These are phyloP conservation scores for Moesziomyces parantarcticus DNA, from an alignment of 1,284 basidiomycete genomes.

Conservation along the genomic window DNA sequence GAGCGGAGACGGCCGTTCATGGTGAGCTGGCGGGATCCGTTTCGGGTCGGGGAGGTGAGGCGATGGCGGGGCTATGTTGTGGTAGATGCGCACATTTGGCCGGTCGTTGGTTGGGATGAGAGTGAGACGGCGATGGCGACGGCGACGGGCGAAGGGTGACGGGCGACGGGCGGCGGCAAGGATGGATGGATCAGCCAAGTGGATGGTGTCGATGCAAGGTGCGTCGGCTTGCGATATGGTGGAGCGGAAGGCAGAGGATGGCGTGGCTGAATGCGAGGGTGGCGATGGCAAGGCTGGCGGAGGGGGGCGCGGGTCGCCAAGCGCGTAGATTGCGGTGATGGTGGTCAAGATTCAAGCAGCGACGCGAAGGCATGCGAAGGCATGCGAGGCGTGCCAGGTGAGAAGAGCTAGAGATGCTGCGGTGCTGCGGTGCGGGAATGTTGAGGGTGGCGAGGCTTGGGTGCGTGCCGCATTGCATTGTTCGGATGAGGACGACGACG, in stretches of 20 bases:
- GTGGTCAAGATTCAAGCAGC: not conserved
- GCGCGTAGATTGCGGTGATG: conserved; percentile 7
- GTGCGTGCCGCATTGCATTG: no score
- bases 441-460: no score
- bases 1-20: conserved; percentile 2
- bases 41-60: not conserved
- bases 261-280: not conserved
- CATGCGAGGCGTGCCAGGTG: conserved; percentile 1
- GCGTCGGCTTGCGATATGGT: not conserved
- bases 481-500: no score
- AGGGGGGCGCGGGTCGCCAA: not conserved
- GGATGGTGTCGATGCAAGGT: no score
- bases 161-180: no score
- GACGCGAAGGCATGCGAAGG: not conserved
- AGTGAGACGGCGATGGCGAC: not conserved
- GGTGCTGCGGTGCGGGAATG: not conserved
- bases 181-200: no score
- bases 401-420: not conserved
- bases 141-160: no score
- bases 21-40: not conserved
- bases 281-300: not conserved
- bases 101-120: not conserved
- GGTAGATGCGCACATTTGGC: not conserved
- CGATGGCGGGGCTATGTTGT: not conserved
- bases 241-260: not conserved